phyloP scores from a whole-genome alignment of 352 stramenopile genomes.

The Phytophthora nicotianae region DNA sequence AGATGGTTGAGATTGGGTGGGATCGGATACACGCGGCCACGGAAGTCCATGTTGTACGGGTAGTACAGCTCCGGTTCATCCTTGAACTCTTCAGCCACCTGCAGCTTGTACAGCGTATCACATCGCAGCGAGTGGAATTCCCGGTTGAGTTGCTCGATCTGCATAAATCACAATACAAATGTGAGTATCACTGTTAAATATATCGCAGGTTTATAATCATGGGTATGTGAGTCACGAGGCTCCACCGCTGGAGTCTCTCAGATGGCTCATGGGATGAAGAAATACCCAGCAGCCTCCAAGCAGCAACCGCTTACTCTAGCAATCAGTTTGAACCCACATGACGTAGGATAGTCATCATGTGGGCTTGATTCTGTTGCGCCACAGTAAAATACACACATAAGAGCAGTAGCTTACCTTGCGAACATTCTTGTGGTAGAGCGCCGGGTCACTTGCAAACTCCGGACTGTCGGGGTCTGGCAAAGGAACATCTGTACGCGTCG shows the following conservation, averaged over 20 bases:
- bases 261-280: conserved; percentile 17
- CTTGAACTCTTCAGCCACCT: conserved; percentile 95
- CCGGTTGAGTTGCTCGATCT: conserved; percentile 82
- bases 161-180: conserved; percentile 20
- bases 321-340: conserved; percentile 88
- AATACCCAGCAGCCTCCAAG: conserved; percentile 30
- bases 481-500: conserved; percentile 69
- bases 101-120: conserved; percentile 95
- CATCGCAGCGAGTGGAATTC: conserved; percentile 96
- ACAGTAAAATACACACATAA: conserved; percentile 23
- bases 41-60: conserved; percentile 99
- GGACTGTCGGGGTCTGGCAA: conserved; percentile 60
- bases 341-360: conserved; percentile 50
- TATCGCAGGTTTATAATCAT: background rate
- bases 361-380: conserved; percentile 87
- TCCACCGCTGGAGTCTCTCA: conserved; percentile 28
- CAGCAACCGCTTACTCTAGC: conserved; percentile 65
- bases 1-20: conserved; percentile 99
- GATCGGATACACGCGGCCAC: conserved; percentile 98
- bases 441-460: conserved; percentile 70
- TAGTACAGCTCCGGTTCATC: conserved; percentile 98
- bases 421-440: conserved; percentile 72
- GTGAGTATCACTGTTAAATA: conserved; percentile 11
- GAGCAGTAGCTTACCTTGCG: conserved; percentile 62
- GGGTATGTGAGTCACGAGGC: conserved; percentile 41